Base-by-base conservation (phyloP, 2,329 filamentous ascomycete species). In the Knoxdaviesia proteae region DNA sequence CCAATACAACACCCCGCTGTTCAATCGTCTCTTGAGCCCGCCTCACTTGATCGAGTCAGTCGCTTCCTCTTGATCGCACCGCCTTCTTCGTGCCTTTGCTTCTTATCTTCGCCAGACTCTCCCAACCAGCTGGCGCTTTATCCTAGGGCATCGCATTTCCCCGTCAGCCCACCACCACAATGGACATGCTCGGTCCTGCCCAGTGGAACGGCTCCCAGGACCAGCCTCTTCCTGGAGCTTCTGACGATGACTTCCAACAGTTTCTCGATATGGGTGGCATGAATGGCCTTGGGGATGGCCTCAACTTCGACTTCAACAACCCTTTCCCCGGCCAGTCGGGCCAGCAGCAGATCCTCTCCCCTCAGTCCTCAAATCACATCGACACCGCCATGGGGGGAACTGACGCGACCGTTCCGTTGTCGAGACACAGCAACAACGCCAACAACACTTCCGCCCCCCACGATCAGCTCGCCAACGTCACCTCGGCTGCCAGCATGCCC, bases 241-340 rank as follows among this genome's bases (percentile, higher is more conserved):
- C 62, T 41, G 72, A 77, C 40, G 73, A 77, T 54, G 73, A 76
- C 36, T 77, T 78, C 52, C 66, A 74, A 48, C 72, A 77, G 49
- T 77, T 76, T 45, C 62, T 79, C 47, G 68, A 77, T 49, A 69
- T 79, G 62, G 67, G 64, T 45, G 59, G 58, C 50, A 71, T 77
- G 61, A 62, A 61, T 32, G 64, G 58, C 47, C 57, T 77, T 45
- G 56, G 56, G 47, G 69, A 74, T 44, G 58, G 61, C 42, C 61
- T 77, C 52, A 64, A 67, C 46, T 78, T 77, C 51, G 70, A 76
- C 53, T 78, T 76, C 48, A 61, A 66, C 36, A 20, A 3, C 20
- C 61, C 68, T 45, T 77, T 74, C 50, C 63, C 63, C 47, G 55
- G 20, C 20, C 20, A 59, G 47, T 55, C 55, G 43, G 50, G 55